Base-by-base conservation (phyloP, 2,329 filamentous ascomycete genomes). In the Verticillium isaacii region DNA sequence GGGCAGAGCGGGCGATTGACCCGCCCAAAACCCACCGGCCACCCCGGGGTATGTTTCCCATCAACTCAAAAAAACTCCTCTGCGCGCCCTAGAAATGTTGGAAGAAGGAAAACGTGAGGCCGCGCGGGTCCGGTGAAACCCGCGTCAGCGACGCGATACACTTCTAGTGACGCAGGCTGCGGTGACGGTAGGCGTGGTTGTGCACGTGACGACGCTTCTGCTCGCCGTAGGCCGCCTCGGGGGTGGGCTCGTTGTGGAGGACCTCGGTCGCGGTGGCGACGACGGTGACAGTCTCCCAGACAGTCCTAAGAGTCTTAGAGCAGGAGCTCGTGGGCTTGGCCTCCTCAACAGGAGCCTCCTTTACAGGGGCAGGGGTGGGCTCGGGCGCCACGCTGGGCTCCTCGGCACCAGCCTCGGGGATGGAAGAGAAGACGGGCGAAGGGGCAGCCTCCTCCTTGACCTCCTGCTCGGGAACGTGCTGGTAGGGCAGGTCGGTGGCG, bases 231-330 rank as follows among this genome's bases (percentile, higher is more conserved):
- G 60, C 57, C 19, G 61, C 56, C 25, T 32, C 58, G 15, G 34
- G 36, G 25, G 61, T 55, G 32, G 74, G 25, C 76, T 75, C 37
- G 15, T 45, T 4, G 23, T 29, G 17, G 25, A 76, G 77, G 32
- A 79, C 79, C 66, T 83, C 80, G 19, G 80, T 82, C 29, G 80
- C 80, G 55, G 71, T 70, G 12, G 67, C 72, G 32, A 75, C 82
- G 32, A 82, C 75, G 11, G 80, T 81, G 14, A 81, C 74, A 2
- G 80, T 80, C 67, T 80, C 73, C 68, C 73, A 80, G 59, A 81
- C 73, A 29, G 78, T 82, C 61, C 70, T 69, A 45, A 67, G 67
- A 54, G 68, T 73, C 62, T 71, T 65, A 29, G 67, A 65, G 59
- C 71, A 72, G 57, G 68, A 63, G 19, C 66, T 67, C 17, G 66